Base-by-base conservation (phyloP, 306 rosid genomes). In the Corylus americana region DNA sequence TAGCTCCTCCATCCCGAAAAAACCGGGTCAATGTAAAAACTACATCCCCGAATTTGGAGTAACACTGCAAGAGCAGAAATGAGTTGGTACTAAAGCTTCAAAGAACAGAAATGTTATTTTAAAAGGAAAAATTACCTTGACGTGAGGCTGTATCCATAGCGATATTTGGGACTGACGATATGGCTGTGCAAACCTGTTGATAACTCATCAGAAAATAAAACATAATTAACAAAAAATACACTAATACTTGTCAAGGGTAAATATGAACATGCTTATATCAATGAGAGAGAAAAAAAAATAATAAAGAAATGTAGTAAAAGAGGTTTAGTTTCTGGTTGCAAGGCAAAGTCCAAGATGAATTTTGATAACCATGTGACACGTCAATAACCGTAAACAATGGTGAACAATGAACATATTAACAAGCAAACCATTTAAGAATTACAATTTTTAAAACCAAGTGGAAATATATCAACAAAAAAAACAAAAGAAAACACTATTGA, bases 101-200 rank as follows among this genome's bases (percentile, higher is more conserved):
- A 27, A 53, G 67, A 79, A 53, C 70, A 78, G 62, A 77, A 12
- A 55, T 29, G 48, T 16, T 62, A 44, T 71, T 75, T 18, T 54
- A 70, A 55, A 85, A 72, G 20, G 29, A 74, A 75, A 39, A 74
- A 39, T 31, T 78, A 94, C 98, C 97, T 91, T 92, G 82, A 94
- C 73, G 86, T 94, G 97, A 86, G 98, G 97, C 71, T 91, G 97
- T 87, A 94, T 91, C 98, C 98, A 94, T 20, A 83, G 88, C 14
- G 98, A 94, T 70, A 94, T 82, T 83, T 94, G 98, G 76, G 97
- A 89, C 74, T 87, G 94, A 10, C 97, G 97, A 81, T 87, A 81
- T 64, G 89, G 83, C n/a, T 92, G 91, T 29, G 92, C 54, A 91
- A 94, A 92, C 89, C 98, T 94, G 89, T 42, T 74, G 83, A 80